Conservation (phyloP, 2,329 filamentous ascomycete genomes). For the Xylariomycetidae sp. region DNA sequence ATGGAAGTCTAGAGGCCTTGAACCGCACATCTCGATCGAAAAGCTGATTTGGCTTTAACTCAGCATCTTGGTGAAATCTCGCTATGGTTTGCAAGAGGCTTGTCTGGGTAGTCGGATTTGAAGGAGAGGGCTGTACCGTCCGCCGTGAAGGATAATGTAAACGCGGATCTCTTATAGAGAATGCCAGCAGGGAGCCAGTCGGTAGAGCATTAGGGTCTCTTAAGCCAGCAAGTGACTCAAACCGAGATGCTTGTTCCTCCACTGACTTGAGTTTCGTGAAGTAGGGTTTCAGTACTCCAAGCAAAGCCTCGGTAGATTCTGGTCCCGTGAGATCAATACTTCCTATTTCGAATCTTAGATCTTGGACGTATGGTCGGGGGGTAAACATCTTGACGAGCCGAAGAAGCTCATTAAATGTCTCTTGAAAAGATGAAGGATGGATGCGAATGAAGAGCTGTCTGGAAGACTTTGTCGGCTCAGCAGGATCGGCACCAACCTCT, state of each 20-base stretch:
- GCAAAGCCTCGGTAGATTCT: conserved; percentile 72
- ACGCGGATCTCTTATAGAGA: conserved; percentile 74
- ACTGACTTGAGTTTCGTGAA: conserved; percentile 26
- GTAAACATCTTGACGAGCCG: conserved; percentile 54
- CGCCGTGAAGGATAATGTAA: conserved; percentile 69
- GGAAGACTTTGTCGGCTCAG: conserved; percentile 13
- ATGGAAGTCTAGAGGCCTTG: conserved; percentile 60
- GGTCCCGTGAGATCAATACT: conserved; percentile 59
- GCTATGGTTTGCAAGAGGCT: conserved; percentile 56
- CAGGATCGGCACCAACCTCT: conserved; percentile 17
- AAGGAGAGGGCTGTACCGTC: conserved; percentile 33
- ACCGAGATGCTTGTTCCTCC: conserved; percentile 42
- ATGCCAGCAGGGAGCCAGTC: conserved; percentile 63
- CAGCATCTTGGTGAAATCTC: conserved; percentile 61
- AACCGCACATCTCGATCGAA: conserved; percentile 67
- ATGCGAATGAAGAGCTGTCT: conserved; percentile 64
- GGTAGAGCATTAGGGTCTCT: conserved; percentile 69
- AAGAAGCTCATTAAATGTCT: conserved; percentile 61
- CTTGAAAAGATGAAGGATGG: conserved; percentile 76
- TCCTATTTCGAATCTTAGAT: conserved; percentile 64
- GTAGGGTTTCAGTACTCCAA: conserved; percentile 60
- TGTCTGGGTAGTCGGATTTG: conserved; percentile 16
- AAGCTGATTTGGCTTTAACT: conserved; percentile 45
- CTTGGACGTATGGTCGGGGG: conserved; percentile 60
- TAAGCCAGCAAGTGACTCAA: conserved; percentile 50